phyloP scores from a whole-genome alignment of 805 yeast species.

The Hemisphaericaspora nanyangensis region DNA sequence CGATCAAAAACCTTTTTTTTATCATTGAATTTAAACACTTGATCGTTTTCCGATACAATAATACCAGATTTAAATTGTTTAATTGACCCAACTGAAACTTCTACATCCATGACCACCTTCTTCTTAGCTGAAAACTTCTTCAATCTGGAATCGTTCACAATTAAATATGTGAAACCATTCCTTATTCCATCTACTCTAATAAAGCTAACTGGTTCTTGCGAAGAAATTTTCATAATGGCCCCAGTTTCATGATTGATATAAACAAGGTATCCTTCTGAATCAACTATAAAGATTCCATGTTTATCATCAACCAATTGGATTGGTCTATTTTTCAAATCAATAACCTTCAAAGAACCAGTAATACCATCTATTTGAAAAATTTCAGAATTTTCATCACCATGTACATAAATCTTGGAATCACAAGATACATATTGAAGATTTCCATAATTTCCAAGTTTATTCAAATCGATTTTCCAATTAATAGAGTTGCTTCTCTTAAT shows the following conservation, averaged over 20 bases:
- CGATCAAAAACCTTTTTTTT: constrained; percentile 2
- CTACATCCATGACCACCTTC: not conserved
- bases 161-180: constrained; percentile 2
- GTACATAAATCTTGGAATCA: constrained; percentile 1
- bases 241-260: not conserved
- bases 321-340: constrained; percentile 1
- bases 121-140: constrained; percentile 2
- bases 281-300: constrained; percentile 1
- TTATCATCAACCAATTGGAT: not conserved
- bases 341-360: constrained; percentile 1
- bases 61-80: constrained; percentile 10
- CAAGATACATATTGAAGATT: not conserved
- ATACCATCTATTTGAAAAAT: constrained; percentile 4
- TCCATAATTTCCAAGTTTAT: not conserved
- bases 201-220: not conserved
- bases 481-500: constrained; percentile 2
- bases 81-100: constrained; percentile 11
- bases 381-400: not conserved
- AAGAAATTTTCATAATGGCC: not conserved
- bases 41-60: constrained; percentile 9
- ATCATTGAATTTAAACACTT: constrained; percentile 7
- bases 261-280: not conserved
- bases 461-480: constrained; percentile 8
- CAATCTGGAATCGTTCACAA: constrained; percentile 4
- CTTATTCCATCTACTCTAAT: constrained; percentile 1